phyloP scores from a whole-genome alignment of 345 rosid genomes.

The Pistacia integerrima region DNA sequence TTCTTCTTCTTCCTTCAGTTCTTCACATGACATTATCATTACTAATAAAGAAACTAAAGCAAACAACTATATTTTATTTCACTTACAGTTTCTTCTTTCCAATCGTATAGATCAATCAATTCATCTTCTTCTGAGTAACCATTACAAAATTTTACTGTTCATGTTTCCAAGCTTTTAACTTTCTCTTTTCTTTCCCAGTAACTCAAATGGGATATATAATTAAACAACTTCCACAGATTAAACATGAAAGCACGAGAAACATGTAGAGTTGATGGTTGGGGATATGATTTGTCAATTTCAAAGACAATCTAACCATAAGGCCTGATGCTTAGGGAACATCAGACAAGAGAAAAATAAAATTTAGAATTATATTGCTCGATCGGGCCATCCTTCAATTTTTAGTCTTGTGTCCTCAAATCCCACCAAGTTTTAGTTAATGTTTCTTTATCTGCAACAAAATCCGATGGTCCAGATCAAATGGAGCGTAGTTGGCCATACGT shows the following conservation, averaged over 20 bases:
- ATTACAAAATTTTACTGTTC: not conserved
- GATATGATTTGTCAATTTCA: slow-evolving; percentile 27
- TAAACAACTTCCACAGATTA: not conserved
- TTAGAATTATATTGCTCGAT: slow-evolving; percentile 24
- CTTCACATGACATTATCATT: slow-evolving; percentile 17
- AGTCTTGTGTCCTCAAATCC: slow-evolving; percentile 29
- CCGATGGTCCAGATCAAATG: slow-evolving; percentile 20
- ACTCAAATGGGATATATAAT: not conserved
- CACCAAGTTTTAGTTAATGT: slow-evolving; percentile 32
- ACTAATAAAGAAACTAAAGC: slow-evolving; percentile 13
- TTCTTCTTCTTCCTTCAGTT: not conserved
- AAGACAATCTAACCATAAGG: slow-evolving; percentile 23
- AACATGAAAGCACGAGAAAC: not conserved
- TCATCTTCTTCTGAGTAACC: not conserved
- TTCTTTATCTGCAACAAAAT: slow-evolving; percentile 32
- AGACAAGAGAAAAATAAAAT: slow-evolving; percentile 29
- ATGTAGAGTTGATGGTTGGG: not conserved
- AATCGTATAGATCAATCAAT: too few relatives aligned
- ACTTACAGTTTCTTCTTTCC: not conserved
- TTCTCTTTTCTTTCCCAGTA: not conserved
- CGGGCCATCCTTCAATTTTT: slow-evolving; percentile 23
- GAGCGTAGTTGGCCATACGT: slow-evolving; percentile 14
- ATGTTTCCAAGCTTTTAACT: not conserved
- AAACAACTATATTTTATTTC: slow-evolving; percentile 1
- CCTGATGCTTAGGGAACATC: slow-evolving; percentile 33